Conservation (phyloP, 805 yeast genomes). For the Pichia ethanolica region DNA sequence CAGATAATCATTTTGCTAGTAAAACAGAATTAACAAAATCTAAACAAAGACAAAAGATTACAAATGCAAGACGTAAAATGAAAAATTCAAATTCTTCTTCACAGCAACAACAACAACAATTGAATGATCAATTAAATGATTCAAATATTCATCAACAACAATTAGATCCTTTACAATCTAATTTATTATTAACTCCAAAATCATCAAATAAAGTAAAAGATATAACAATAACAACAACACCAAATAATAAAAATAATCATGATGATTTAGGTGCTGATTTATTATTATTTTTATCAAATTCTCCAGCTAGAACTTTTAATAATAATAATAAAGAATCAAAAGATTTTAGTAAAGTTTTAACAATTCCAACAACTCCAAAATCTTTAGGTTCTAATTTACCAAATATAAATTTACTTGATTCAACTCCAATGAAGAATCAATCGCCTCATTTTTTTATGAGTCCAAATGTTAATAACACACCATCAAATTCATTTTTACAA, state of each 20-base stretch:
- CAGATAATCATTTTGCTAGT: no score
- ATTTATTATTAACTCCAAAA: slow-evolving; percentile 28
- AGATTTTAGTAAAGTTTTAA: neutral
- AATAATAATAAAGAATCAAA: slow-evolving; percentile 11
- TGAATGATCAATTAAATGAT: no score
- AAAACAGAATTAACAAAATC: no score
- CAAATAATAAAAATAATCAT: slow-evolving; percentile 3
- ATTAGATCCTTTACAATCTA: slow-evolving; percentile 13
- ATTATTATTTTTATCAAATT: slow-evolving; percentile 73
- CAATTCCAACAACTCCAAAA: slow-evolving; percentile 27
- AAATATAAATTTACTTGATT: slow-evolving; percentile 19
- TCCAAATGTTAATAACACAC: slow-evolving; percentile 7
- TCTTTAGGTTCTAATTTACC: slow-evolving; percentile 8
- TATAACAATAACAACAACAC: no score
- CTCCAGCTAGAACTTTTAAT: slow-evolving; percentile 41
- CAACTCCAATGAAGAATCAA: slow-evolving; percentile 22
- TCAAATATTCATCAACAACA: neutral
- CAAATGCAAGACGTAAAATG: no score
- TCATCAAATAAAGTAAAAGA: slow-evolving; percentile 11
- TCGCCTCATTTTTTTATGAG: slow-evolving; percentile 13
- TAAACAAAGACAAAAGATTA: no score
- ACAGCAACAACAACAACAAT: no score
- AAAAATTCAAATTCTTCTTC: no score
- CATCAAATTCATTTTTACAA: slow-evolving; percentile 9
- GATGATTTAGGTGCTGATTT: slow-evolving; percentile 70